phyloP scores from a whole-genome alignment of 2,329 filamentous ascomycete genomes.

The Alternaria dauci region DNA sequence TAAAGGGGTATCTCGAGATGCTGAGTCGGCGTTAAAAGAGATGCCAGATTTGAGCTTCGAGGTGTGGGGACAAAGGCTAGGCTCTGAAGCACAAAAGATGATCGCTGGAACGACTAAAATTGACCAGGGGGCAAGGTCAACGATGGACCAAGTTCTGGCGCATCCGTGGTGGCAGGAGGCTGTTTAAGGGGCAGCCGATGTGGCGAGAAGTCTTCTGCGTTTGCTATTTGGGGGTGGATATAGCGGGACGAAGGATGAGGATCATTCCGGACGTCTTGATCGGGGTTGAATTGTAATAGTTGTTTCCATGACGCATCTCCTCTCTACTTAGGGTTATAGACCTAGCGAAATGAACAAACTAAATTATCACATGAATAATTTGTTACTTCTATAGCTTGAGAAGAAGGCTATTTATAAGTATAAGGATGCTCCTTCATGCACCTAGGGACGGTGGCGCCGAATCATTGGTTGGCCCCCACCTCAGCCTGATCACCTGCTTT shows the following conservation, averaged over 20 bases:
- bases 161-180: constrained; percentile 44
- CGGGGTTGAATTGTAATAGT: no score
- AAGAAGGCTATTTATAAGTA: no score
- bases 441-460: no score
- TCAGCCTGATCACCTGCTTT: no score
- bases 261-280: no score
- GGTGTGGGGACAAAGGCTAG: constrained; percentile 39
- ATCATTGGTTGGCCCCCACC: no score
- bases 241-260: neutral
- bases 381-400: no score
- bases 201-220: constrained; percentile 8
- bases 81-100: constrained; percentile 39
- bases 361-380: no score
- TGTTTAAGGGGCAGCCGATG: constrained; percentile 2
- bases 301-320: no score
- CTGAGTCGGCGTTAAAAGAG: constrained; percentile 38
- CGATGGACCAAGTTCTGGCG: constrained; percentile 46
- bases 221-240: constrained; percentile 7
- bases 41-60: constrained; percentile 42
- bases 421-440: no score
- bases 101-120: constrained; percentile 48
- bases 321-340: no score
- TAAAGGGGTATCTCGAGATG: constrained; percentile 31
- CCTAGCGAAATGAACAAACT: no score
- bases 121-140: constrained; percentile 45